Conservation (phyloP, 2,329 filamentous ascomycete species). For the Dactylellina parvicollis region DNA sequence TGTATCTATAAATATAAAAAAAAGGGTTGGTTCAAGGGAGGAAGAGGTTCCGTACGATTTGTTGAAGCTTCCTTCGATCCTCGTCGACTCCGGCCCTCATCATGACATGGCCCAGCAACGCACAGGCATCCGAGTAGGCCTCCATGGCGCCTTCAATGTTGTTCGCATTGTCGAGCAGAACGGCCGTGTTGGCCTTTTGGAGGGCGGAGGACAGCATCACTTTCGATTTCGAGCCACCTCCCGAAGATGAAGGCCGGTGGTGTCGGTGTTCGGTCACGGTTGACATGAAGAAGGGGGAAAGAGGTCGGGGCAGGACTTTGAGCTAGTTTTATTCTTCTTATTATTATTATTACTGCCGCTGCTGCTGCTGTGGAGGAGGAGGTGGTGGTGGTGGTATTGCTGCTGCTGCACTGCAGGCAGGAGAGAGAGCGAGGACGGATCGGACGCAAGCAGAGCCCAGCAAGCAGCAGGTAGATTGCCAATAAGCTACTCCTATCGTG, state of each 20-base stretch:
- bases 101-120: slow-evolving; percentile 86
- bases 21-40: slow-evolving; percentile 3
- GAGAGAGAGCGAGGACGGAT: not conserved
- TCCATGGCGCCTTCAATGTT: slow-evolving; percentile 91
- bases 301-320: slow-evolving; percentile 28
- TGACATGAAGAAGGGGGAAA: slow-evolving; percentile 48
- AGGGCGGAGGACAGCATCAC: slow-evolving; percentile 95
- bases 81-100: slow-evolving; percentile 83
- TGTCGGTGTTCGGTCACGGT: slow-evolving; percentile 54
- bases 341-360: slow-evolving; percentile 39
- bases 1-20: too few relatives aligned
- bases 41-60: slow-evolving; percentile 74
- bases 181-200: slow-evolving; percentile 94
- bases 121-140: slow-evolving; percentile 89
- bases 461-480: not conserved
- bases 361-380: too few relatives aligned
- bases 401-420: slow-evolving; percentile 12
- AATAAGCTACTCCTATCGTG: slow-evolving; percentile 12
- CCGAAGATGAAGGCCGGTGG: slow-evolving; percentile 48
- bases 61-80: slow-evolving; percentile 88
- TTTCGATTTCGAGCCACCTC: slow-evolving; percentile 65
- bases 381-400: slow-evolving; percentile 6
- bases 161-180: slow-evolving; percentile 93
- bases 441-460: not conserved
- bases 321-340: slow-evolving; percentile 52